Evolutionary conservation across 2,329 filamentous ascomycete genomes (phyloP).

Genomic region (Coleophoma eucalyptorum): DNA sequence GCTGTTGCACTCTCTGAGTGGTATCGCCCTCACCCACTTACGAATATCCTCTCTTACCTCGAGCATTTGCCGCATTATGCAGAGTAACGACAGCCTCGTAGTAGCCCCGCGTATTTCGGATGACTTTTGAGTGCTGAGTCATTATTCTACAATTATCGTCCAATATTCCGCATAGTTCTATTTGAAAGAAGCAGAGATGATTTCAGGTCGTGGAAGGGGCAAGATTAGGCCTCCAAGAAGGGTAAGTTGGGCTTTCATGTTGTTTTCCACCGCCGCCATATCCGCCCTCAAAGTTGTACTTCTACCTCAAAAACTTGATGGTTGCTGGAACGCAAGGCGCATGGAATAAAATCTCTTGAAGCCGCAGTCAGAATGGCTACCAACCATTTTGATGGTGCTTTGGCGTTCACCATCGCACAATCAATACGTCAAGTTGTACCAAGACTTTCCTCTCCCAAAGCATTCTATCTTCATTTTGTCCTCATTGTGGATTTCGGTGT

Average conservation of each 20-base stretch:
- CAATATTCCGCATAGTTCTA: no score
- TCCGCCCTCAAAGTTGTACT: neutral
- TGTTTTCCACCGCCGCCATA: conserved; percentile 4
- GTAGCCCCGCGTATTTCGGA: neutral
- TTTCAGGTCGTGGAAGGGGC: conserved; percentile 45
- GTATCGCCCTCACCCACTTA: neutral
- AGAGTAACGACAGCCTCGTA: conserved; percentile 3
- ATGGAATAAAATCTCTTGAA: no score
- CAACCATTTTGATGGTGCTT: neutral
- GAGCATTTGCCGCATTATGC: neutral
- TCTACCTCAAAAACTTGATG: neutral
- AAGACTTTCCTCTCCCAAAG: no score
- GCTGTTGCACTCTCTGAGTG: neutral
- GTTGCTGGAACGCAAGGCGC: neutral
- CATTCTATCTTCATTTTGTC: no score
- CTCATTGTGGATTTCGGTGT: no score
- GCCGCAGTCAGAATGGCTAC: neutral
- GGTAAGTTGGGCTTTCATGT: conserved; percentile 43
- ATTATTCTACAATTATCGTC: no score
- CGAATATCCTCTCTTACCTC: neutral
- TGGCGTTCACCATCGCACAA: neutral
- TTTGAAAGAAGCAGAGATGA: conserved; percentile 30
- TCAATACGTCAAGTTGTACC: no score
- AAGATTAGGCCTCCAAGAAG: conserved; percentile 66
- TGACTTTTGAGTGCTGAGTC: no score